phyloP scores from a whole-genome alignment of 495 filamentous ascomycete species.

The Neurospora africana region DNA sequence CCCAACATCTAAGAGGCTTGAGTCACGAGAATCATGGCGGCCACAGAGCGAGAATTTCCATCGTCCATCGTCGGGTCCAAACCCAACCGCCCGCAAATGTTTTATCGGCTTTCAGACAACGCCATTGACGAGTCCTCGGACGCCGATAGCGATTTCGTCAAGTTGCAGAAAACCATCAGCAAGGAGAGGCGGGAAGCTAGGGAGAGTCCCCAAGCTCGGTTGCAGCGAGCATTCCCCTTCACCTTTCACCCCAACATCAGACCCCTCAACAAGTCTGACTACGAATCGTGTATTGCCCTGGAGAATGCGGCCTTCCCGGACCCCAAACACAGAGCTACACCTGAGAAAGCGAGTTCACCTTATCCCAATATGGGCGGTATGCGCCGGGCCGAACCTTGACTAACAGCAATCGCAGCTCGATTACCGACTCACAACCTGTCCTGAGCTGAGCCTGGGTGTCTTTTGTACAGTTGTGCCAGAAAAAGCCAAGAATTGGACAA shows the following conservation, averaged over 20 bases:
- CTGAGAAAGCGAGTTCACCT: conserved; percentile 59
- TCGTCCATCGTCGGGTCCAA: not conserved
- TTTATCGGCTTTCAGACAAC: conserved; percentile 5
- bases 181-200: conserved; percentile 21
- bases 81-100: not conserved
- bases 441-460: conserved; percentile 72
- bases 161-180: conserved; percentile 18
- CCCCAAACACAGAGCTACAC: conserved; percentile 55
- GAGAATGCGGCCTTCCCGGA: conserved; percentile 68
- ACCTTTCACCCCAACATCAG: conserved; percentile 51
- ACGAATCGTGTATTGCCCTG: conserved; percentile 65
- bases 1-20: not conserved
- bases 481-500: conserved; percentile 33
- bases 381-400: not conserved
- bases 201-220: conserved; percentile 15
- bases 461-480: conserved; percentile 51
- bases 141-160: conserved; percentile 24
- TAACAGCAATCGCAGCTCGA: conserved; percentile 46
- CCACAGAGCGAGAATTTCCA: not conserved
- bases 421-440: conserved; percentile 69
- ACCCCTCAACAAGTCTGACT: conserved; percentile 58
- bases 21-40: not conserved
- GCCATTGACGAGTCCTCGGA: conserved; percentile 27
- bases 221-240: conserved; percentile 20
- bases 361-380: not conserved